Evolutionary conservation across 306 rosid species (phyloP).

Genomic region (Acmispon strigosus): DNA sequence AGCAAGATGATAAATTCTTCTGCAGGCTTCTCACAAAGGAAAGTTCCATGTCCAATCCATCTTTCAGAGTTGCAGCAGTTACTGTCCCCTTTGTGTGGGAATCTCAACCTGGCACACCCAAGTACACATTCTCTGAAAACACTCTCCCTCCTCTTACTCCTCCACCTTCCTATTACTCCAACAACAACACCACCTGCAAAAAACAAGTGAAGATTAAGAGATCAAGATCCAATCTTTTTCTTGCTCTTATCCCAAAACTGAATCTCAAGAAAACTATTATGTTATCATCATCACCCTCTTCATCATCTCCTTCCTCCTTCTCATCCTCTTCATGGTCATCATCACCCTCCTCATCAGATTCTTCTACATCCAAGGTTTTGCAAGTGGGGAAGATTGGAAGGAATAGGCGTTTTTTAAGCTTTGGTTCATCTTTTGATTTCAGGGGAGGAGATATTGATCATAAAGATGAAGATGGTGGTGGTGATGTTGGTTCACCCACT

Average conservation of each 20-base stretch:
- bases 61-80: constrained; percentile 50
- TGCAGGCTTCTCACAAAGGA: constrained; percentile 65
- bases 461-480: constrained; percentile 16
- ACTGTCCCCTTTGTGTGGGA: constrained; percentile 83
- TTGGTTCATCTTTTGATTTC: constrained; percentile 45
- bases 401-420: constrained; percentile 30
- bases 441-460: constrained; percentile 25
- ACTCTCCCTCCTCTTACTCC: constrained; percentile 80
- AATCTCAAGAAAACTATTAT: constrained; percentile 27
- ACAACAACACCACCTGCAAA: background rate
- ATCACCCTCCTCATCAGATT: background rate
- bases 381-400: background rate
- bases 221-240: constrained; percentile 43
- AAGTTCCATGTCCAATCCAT: constrained; percentile 48
- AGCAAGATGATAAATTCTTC: constrained; percentile 58
- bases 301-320: background rate
- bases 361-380: constrained; percentile 21
- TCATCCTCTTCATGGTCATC: constrained; percentile 7
- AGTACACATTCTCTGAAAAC: constrained; percentile 36
- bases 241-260: constrained; percentile 33
- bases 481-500: constrained; percentile 28
- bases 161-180: constrained; percentile 64
- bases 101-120: constrained; percentile 92
- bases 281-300: constrained; percentile 4
- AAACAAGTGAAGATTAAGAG: constrained; percentile 23